Evolutionary conservation across 768 basidiomycete genomes (phyloP).

Genomic region (Ramaria sp.): DNA sequence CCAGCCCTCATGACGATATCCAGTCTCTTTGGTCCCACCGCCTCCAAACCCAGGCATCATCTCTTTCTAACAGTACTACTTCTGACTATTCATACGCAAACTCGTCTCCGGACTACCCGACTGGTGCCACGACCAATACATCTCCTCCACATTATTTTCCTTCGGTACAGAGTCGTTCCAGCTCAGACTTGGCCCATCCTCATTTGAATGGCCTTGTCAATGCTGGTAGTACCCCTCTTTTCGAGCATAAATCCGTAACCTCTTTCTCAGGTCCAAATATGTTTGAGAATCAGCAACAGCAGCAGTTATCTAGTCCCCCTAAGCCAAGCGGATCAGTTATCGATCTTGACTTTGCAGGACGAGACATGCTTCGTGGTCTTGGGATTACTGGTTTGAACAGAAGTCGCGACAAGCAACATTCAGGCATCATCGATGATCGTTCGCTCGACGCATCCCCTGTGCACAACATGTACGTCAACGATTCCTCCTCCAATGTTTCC

Average conservation of each 20-base stretch:
- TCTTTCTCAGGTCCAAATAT: conserved; percentile 34
- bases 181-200: not conserved
- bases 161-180: conserved; percentile 13
- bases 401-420: conserved; percentile 1
- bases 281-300: conserved; percentile 24
- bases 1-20: not conserved
- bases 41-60: not conserved
- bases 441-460: conserved; percentile 12
- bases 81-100: conserved; percentile 38
- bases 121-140: conserved; percentile 18
- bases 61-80: conserved; percentile 34
- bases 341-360: conserved; percentile 14
- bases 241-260: conserved; percentile 15
- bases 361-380: conserved; percentile 6
- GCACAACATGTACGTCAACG: conserved; percentile 18
- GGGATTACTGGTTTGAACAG: conserved; percentile 4
- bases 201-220: conserved; percentile 22
- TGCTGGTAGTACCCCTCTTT: not conserved
- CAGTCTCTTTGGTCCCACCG: not conserved
- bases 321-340: conserved; percentile 24
- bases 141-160: conserved; percentile 34
- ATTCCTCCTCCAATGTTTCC: conserved; percentile 14
- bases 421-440: not conserved
- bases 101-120: conserved; percentile 35
- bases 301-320: conserved; percentile 22